Evolutionary conservation across 2,329 filamentous ascomycete species (phyloP).

Genomic region (Monosporascus sp.): DNA sequence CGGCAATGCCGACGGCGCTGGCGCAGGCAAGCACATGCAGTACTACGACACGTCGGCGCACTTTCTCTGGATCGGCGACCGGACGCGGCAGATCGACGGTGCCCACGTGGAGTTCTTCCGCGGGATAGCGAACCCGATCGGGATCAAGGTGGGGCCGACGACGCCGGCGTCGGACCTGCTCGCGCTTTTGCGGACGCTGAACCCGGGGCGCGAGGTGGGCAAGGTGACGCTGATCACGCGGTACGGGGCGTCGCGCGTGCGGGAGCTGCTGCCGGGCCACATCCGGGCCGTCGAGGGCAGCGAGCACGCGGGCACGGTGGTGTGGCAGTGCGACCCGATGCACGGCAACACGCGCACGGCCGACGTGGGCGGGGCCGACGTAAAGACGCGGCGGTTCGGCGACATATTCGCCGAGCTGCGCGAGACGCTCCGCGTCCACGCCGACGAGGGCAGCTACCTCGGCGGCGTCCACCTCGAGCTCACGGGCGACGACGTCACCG

Average conservation of each 20-base stretch:
- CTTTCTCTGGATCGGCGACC: constrained; percentile 97
- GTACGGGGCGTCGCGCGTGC: constrained; percentile 77
- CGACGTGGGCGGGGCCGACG: constrained; percentile 46
- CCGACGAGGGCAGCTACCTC: constrained; percentile 75
- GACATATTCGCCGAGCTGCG: constrained; percentile 86
- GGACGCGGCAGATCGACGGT: constrained; percentile 86
- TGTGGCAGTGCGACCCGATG: constrained; percentile 99
- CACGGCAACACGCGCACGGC: constrained; percentile 76
- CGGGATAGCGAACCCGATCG: constrained; percentile 91
- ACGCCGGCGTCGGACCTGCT: constrained; percentile 74
- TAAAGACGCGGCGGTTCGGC: constrained; percentile 89
- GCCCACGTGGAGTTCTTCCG: constrained; percentile 97
- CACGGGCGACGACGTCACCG: constrained; percentile 92
- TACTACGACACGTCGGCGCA: constrained; percentile 95
- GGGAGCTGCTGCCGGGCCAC: constrained; percentile 70
- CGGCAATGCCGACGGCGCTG: constrained; percentile 15
- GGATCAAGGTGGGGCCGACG: constrained; percentile 89
- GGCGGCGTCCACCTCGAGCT: constrained; percentile 94
- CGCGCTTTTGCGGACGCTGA: constrained; percentile 74
- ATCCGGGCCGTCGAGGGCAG: constrained; percentile 84
- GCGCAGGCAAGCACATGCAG: constrained; percentile 42
- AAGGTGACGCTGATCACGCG: constrained; percentile 96
- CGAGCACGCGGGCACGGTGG: constrained; percentile 60
- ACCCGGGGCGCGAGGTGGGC: constrained; percentile 74
- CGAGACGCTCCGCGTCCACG: constrained; percentile 79